Base-by-base conservation (phyloP, 2,329 filamentous ascomycete genomes). In the Blastomyces gilchristii region DNA sequence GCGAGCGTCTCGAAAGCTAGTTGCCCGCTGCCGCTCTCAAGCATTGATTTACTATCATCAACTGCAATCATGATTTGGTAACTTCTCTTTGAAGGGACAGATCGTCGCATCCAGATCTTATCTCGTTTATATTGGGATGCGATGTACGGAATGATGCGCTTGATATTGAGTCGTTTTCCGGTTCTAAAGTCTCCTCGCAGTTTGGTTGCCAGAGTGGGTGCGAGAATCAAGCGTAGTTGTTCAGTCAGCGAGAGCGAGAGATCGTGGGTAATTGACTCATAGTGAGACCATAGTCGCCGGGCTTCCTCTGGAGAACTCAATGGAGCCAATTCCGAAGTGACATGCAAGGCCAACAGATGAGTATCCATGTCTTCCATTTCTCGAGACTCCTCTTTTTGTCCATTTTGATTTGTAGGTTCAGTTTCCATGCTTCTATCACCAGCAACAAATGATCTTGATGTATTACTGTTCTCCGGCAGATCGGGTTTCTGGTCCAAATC, bases 31-130 rank as follows among this genome's bases (percentile, higher is more conserved):
- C 85, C 83, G 31, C 83, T 85, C 72, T 96, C 91, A 18, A 89
- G 87, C 94, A 99, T 99, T 65, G 87, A 91, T 75, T 89, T 90
- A 70, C 88, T 93, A 79, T 99, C 94, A 75, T 99, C 94, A 47
- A 99, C 91, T 49, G 94, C 95, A 59, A 99, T 87, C 79, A 99
- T 86, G 75, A 99, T 95, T 76, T 99, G 95, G 77, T 99, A 99
- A 63, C 87, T 88, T 50, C 95, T 88, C 78, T 97, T 97, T 47
- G 88, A 93, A 0, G 95, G 95, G 59, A 96, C 86, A 43, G 86
- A 88, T 63, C 95, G 87, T 16, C 95, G 89, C 88, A 99, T 96
- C 94, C 94, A 99, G 77, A 99, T 99, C 82, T 99, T 99, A 83
- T 99, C 94, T 65, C 94, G 90, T 81, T 97, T 97, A 83, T 97